These are phyloP conservation scores for Chlamydomonas applanata DNA, from an alignment of 139 green algal species.

Conservation along the genomic window DNA sequence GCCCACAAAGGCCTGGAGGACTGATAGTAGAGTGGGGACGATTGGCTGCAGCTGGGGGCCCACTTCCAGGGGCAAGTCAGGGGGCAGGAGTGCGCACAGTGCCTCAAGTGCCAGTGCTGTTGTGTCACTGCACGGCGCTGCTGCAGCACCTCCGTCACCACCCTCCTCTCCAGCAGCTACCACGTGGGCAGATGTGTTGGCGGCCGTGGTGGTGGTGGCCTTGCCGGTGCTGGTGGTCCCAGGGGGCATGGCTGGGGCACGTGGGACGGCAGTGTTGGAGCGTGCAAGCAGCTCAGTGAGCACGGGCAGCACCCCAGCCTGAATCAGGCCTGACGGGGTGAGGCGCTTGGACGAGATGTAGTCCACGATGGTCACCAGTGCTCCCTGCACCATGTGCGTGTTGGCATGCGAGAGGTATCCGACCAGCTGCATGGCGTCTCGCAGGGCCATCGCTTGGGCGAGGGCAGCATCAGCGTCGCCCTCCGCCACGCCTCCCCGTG, in stretches of 20 bases:
- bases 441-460: too few relatives aligned
- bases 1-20: not conserved
- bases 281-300: not conserved
- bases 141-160: not conserved
- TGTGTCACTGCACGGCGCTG: not conserved
- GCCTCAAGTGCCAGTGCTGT: not conserved
- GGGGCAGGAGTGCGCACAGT: not conserved
- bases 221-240: too few relatives aligned
- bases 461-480: too few relatives aligned
- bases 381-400: not conserved
- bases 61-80: not conserved
- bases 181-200: too few relatives aligned
- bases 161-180: too few relatives aligned
- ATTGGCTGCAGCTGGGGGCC: not conserved
- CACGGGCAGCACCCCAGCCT: slow-evolving; percentile 1
- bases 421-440: too few relatives aligned
- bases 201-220: too few relatives aligned
- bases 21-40: not conserved
- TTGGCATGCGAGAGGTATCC: too few relatives aligned
- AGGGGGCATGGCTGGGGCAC: too few relatives aligned
- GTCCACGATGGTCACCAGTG: not conserved
- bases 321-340: not conserved
- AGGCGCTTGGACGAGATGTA: not conserved
- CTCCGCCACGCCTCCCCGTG: too few relatives aligned
- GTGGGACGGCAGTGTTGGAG: not conserved